Evolutionary conservation across 2,329 filamentous ascomycete genomes (phyloP), one percentile per base, ranked within the genome.

Genomic region (Thelonectria rubi): DNA sequence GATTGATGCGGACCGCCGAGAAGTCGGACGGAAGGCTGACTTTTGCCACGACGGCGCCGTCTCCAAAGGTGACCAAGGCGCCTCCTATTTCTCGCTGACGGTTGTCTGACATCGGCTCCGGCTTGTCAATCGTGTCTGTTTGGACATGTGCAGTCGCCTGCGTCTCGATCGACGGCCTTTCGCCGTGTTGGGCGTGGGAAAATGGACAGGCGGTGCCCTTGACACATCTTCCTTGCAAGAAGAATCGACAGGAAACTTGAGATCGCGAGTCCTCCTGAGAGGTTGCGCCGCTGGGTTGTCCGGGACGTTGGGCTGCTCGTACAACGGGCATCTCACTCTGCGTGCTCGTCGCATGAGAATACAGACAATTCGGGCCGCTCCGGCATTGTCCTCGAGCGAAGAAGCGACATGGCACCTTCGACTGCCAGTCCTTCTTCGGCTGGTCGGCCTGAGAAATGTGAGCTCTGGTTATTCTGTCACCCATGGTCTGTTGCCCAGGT

Each of bases 11-110:
- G 30, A 77, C 68, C 0, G 75, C 72, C 1, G 77, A 79, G 52
- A 75, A 77, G 64, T 80, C 78, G 0, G 76, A 75, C 2, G 71
- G 63, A 7, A 79, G 66, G 4, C 66, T 67, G 3, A 77, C 58
- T 18, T 72, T 74, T 1, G 55, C 32, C 5, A 78, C 61, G 0
- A 51, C 51, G 1, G 73, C 76, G 5, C 78, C 78, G 14, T 72
- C 70, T 9, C 66, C 71, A 14, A 78, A 79, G 10, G 71, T 46
- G 2, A 69, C 74, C 58, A 72, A 62, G 3, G 71, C 73, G 1
- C 75, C 76, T 17, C 65, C 56, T 1, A 68, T 18, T 26, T 68
- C 63, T n/a, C 66, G 63, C 5, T 47, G 26, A 26, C 20, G 63
- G 20, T 58, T 58, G 7, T 58, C 45, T 20, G 39, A n/a, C 9